Percentiles rank a stretch among this genome's conserved stretches.
phyloP scores from a whole-genome alignment of 2,329 filamentous ascomycete species.

The Ceratocystis destructans region DNA sequence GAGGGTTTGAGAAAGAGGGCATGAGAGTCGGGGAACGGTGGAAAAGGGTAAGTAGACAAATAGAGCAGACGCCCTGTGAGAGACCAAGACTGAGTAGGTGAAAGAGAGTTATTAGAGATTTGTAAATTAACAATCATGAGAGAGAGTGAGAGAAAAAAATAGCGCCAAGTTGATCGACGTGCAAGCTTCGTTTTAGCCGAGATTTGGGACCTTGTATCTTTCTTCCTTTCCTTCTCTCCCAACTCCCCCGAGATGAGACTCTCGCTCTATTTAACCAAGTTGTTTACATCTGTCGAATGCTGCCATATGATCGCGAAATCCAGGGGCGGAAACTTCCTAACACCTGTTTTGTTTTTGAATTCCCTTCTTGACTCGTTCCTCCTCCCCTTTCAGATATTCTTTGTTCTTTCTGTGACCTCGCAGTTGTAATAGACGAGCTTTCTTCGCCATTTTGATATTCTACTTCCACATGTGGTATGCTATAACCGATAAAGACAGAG shows the following conservation, averaged over 20 bases:
- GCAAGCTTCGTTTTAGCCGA: conserved; percentile 5
- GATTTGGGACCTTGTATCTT: neutral
- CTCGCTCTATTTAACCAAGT: neutral
- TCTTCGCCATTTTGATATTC: too few relatives aligned
- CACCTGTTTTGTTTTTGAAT: neutral
- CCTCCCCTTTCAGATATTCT: neutral
- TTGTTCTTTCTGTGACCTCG: too few relatives aligned
- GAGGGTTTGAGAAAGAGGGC: too few relatives aligned
- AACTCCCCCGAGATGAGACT: conserved; percentile 1
- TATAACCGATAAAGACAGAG: too few relatives aligned
- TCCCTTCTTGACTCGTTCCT: neutral
- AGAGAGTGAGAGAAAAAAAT: neutral
- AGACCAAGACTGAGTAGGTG: neutral
- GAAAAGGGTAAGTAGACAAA: neutral
- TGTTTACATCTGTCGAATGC: neutral
- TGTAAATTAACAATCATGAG: neutral
- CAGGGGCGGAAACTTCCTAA: neutral
- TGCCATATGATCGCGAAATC: neutral
- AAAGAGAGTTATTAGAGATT: neutral
- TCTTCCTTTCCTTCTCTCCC: neutral
- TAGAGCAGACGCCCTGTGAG: neutral
- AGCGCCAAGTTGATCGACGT: conserved; percentile 6
- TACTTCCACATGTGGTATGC: too few relatives aligned
- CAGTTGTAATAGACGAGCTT: too few relatives aligned
- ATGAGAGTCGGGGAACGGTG: neutral